Conservation (phyloP, 805 yeast genomes). For the Clavispora phyllophila region DNA sequence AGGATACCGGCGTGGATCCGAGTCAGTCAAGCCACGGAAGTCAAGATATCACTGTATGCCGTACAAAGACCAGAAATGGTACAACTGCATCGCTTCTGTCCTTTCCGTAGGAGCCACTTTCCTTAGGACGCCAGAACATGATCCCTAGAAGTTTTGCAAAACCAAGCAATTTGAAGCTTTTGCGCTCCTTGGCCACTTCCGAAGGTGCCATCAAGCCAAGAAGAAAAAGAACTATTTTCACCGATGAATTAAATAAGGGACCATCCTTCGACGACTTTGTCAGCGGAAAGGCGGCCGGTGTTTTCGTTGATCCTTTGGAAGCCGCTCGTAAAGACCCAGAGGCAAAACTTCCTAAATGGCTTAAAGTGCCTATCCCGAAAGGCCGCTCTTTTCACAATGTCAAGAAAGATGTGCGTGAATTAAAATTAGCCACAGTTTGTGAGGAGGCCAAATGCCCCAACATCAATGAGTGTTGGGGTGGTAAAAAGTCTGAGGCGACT, state of each 20-base stretch:
- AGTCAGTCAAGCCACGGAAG: background rate
- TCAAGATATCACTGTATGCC: background rate
- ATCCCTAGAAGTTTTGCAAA: background rate
- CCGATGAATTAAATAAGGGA: conserved; percentile 71
- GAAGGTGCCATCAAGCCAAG: conserved; percentile 21
- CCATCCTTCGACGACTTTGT: conserved; percentile 93
- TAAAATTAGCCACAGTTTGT: conserved; percentile 91
- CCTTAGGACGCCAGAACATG: background rate
- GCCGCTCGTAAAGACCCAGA: conserved; percentile 63
- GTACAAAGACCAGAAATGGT: background rate
- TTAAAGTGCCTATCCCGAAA: conserved; percentile 94
- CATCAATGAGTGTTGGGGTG: conserved; percentile 99
- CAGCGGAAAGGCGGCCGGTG: conserved; percentile 69
- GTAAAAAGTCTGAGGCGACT: conserved; percentile 87
- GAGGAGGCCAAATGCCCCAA: conserved; percentile 99
- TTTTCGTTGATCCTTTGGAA: conserved; percentile 70
- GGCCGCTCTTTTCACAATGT: conserved; percentile 78
- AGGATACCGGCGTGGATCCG: background rate
- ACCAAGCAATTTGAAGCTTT: background rate
- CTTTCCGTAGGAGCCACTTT: background rate
- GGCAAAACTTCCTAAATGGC: conserved; percentile 84
- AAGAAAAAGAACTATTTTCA: conserved; percentile 54
- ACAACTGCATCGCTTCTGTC: conserved; percentile 1
- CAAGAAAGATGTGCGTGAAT: conserved; percentile 81
- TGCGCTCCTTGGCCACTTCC: conserved; percentile 11